Base-by-base conservation (phyloP, 1,284 basidiomycete species). In the Fomitopsis palustris region DNA sequence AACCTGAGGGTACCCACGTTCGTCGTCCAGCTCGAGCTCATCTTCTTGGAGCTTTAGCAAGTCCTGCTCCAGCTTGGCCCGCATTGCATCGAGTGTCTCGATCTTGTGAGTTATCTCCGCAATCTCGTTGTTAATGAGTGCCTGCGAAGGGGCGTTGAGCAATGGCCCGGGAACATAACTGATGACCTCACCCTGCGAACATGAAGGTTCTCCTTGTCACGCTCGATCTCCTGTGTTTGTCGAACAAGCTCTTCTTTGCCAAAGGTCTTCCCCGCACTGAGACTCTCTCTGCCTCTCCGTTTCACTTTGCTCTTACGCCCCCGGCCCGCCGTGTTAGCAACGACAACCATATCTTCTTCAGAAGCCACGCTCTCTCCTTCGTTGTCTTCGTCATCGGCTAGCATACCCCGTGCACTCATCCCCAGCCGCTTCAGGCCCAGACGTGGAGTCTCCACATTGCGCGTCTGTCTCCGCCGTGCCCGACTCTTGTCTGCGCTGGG, bases 21-120 rank as follows among this genome's bases (percentile, higher is more conserved):
- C 96, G 65, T 98, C 96, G 68, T 97, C 93, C 33, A 99, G 78
- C 71, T 98, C 96, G 33, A 99, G 78, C 67, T 98, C 95, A 65
- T 98, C 96, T 70, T 99, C 97, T 61, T 96, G 92, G 56, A 98
- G 73, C 67, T 85, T 90, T 39, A 99, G 75, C 25, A 99, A 79
- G 69, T 94, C 90, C 52, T 88, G 81, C 70, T 96, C 90, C 21
- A 99, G 79, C 62, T 89, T 89, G 7, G 85, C 79, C 61, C 94
- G 83, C 62, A 98, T 92, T 27, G 79, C 81, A 67, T 96, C 93
- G 49, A 99, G 78, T 21, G 88, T 86, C 60, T 90, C 87, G 55
- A 98, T 97, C 78, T 96, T 97, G 65, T 83, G 78, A 14, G 92
- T 88, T 16, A 98, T 91, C 70, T 96, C 93, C 45, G 81, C 75